Conservation (phyloP, 1,284 basidiomycete species). For the Anthracocystis setariae region DNA sequence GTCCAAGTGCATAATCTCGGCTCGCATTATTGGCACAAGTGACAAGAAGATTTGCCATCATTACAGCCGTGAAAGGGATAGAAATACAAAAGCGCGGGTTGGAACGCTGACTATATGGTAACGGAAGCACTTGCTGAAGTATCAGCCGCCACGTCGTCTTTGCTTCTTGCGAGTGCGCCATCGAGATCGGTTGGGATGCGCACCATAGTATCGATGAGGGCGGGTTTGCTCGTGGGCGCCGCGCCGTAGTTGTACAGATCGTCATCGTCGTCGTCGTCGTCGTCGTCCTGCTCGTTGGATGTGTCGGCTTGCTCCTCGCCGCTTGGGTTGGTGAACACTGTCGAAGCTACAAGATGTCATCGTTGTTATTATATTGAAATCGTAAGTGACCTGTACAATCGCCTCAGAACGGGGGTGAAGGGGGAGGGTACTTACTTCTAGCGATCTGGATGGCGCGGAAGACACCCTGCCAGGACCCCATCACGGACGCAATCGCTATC, state of each 20-base stretch:
- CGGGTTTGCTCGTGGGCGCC: conserved; percentile 27
- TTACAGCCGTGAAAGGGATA: conserved; percentile 15
- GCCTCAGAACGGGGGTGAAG: no score
- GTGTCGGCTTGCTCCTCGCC: conserved; percentile 29
- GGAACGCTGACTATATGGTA: neutral
- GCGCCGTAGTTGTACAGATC: conserved; percentile 42
- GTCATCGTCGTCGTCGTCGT: conserved; percentile 35
- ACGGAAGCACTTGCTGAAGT: conserved; percentile 14
- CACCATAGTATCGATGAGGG: conserved; percentile 52
- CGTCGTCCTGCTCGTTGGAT: conserved; percentile 28
- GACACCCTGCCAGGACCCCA: conserved; percentile 64
- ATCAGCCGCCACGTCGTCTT: conserved; percentile 21
- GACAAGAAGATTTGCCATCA: no score
- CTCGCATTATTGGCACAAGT: no score
- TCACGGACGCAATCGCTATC: conserved; percentile 61
- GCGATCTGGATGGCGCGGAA: conserved; percentile 65
- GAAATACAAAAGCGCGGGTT: conserved; percentile 16
- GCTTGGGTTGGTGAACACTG: conserved; percentile 22
- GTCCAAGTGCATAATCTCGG: no score
- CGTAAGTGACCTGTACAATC: no score
- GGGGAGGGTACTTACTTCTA: conserved; percentile 37
- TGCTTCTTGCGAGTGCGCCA: conserved; percentile 26
- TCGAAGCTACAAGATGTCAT: no score
- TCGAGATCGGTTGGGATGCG: conserved; percentile 50
- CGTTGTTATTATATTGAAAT: no score